These are phyloP conservation scores for Alternaria longipes DNA, from an alignment of 2,329 filamentous ascomycete species.

Conservation along the genomic window DNA sequence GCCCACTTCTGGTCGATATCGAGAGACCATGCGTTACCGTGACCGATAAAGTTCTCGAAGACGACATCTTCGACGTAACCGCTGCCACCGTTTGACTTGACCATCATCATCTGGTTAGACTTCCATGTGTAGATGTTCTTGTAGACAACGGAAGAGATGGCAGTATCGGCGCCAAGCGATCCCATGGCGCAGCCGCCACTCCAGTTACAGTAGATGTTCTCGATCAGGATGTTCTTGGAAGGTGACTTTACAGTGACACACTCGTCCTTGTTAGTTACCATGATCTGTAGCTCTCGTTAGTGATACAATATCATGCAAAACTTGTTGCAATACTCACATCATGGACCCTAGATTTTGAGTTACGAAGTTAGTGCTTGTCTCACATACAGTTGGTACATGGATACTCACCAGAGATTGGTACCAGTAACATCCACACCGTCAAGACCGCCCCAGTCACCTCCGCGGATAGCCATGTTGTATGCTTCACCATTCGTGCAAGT, in stretches of 20 bases:
- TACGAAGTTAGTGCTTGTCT: background rate
- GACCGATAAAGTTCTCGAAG: slow-evolving; percentile 68
- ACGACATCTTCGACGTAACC: slow-evolving; percentile 62
- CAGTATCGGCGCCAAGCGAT: slow-evolving; percentile 60
- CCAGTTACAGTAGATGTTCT: slow-evolving; percentile 70
- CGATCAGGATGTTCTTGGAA: slow-evolving; percentile 64
- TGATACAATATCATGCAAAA: background rate
- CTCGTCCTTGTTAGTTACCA: slow-evolving; percentile 70
- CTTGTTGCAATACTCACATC: slow-evolving; percentile 49
- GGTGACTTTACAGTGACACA: slow-evolving; percentile 65
- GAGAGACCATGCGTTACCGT: slow-evolving; percentile 66
- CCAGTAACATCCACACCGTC: slow-evolving; percentile 67
- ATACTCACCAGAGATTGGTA: slow-evolving; percentile 60
- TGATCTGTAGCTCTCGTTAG: slow-evolving; percentile 46
- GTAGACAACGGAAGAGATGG: slow-evolving; percentile 64
- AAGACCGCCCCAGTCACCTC: slow-evolving; percentile 61
- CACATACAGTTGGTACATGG: background rate
- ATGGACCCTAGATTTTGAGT: slow-evolving; percentile 55
- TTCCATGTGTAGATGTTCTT: slow-evolving; percentile 66
- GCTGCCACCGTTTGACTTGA: slow-evolving; percentile 68
- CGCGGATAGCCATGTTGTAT: slow-evolving; percentile 65
- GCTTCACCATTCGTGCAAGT: slow-evolving; percentile 63
- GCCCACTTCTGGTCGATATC: slow-evolving; percentile 66
- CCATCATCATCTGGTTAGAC: slow-evolving; percentile 71
- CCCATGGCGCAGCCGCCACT: slow-evolving; percentile 68